A percentile compares a stretch with the other conserved stretches of the same genome.
Evolutionary conservation across 176 grass and related monocot species (phyloP).

Genomic region (Phoenix dactylifera): DNA sequence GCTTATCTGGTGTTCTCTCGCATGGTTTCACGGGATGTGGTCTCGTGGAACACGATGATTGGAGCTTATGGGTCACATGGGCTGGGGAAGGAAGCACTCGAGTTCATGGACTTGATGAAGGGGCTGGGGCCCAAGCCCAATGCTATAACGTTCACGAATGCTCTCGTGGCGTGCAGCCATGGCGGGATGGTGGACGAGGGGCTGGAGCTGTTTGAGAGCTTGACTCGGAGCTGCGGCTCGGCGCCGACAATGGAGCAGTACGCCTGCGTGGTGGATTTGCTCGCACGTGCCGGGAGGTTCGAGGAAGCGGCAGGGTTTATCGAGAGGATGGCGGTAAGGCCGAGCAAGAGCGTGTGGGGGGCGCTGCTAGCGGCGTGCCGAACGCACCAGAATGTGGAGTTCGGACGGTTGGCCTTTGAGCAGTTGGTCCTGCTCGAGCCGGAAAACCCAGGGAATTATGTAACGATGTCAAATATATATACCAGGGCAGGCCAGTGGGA

Average conservation of each 20-base stretch:
- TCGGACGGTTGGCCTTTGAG: slow-evolving; percentile 46
- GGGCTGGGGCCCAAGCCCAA: slow-evolving; percentile 24
- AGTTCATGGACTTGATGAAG: slow-evolving; percentile 33
- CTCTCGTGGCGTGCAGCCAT: slow-evolving; percentile 51
- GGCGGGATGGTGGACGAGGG: slow-evolving; percentile 50
- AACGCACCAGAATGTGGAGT: slow-evolving; percentile 50
- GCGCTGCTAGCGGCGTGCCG: slow-evolving; percentile 44
- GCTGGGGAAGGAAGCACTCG: slow-evolving; percentile 35
- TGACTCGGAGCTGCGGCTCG: slow-evolving; percentile 13
- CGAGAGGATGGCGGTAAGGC: slow-evolving; percentile 23
- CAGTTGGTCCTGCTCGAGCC: slow-evolving; percentile 53
- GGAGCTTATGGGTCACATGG: slow-evolving; percentile 44
- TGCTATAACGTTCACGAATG: slow-evolving; percentile 38
- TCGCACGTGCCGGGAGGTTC: slow-evolving; percentile 59
- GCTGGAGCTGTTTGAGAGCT: slow-evolving; percentile 36
- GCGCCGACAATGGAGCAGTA: slow-evolving; percentile 46
- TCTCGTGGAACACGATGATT: slow-evolving; percentile 69
- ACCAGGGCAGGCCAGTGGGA: slow-evolving; percentile 37
- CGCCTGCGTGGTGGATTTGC: slow-evolving; percentile 57
- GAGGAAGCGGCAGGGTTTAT: slow-evolving; percentile 34
- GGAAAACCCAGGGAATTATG: slow-evolving; percentile 63
- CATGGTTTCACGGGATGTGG: slow-evolving; percentile 33
- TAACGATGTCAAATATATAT: slow-evolving; percentile 78
- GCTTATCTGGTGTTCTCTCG: slow-evolving; percentile 43
- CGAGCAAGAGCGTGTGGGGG: slow-evolving; percentile 51